Evolutionary conservation across 345 rosid species (phyloP).

Genomic region (Dimocarpus longan): DNA sequence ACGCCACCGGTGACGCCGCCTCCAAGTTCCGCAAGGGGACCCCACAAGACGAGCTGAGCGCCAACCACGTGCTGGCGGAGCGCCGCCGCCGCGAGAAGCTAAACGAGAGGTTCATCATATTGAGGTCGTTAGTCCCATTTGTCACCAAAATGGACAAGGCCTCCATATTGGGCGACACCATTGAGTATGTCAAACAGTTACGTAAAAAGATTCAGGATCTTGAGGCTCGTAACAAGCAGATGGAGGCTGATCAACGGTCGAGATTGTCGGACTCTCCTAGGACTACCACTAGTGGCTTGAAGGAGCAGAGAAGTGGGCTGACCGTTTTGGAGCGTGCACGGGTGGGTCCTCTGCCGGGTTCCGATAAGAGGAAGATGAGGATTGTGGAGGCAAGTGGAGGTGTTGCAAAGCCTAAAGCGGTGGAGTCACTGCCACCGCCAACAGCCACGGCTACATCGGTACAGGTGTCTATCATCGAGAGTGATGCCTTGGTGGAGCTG

Average conservation of each 20-base stretch:
- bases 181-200: conserved; percentile 89
- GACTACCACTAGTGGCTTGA: conserved; percentile 33
- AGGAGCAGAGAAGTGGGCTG: conserved; percentile 41
- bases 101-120: conserved; percentile 76
- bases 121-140: conserved; percentile 89
- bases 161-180: conserved; percentile 92
- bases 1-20: conserved; percentile 27
- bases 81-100: conserved; percentile 95
- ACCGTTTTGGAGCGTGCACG: conserved; percentile 41
- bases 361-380: conserved; percentile 61
- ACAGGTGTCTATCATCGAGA: conserved; percentile 94
- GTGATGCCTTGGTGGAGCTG: conserved; percentile 80
- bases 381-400: conserved; percentile 44
- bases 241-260: conserved; percentile 50
- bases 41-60: conserved; percentile 70
- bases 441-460: conserved; percentile 36
- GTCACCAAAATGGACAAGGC: conserved; percentile 99
- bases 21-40: conserved; percentile 46
- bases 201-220: conserved; percentile 79
- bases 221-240: conserved; percentile 51
- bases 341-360: conserved; percentile 14
- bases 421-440: conserved; percentile 26
- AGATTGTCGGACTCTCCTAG: conserved; percentile 37
- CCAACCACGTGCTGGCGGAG: conserved; percentile 92
- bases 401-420: conserved; percentile 45